These are phyloP conservation scores for Mortierella sp. DNA, from an alignment of 371 early-diverging fungal species.

Conservation along the genomic window DNA sequence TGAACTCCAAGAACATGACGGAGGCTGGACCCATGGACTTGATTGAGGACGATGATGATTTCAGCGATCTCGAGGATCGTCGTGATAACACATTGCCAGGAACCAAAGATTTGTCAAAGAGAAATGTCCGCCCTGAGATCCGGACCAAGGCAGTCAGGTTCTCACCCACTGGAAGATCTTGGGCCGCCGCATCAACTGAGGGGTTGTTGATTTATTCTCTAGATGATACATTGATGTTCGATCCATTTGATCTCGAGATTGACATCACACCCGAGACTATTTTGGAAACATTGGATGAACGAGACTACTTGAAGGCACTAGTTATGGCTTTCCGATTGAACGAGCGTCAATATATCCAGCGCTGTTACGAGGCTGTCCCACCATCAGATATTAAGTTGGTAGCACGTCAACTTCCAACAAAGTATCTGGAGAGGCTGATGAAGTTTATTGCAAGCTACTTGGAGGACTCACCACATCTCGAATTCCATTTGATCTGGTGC, in stretches of 20 bases:
- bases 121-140: constrained; percentile 82
- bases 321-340: constrained; percentile 94
- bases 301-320: constrained; percentile 88
- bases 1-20: constrained; percentile 93
- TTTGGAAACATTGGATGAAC: constrained; percentile 71
- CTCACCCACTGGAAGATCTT: constrained; percentile 93
- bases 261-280: constrained; percentile 95
- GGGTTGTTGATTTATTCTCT: constrained; percentile 95
- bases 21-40: constrained; percentile 92
- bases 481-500: constrained; percentile 91
- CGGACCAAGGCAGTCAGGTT: constrained; percentile 89
- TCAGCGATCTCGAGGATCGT: constrained; percentile 88
- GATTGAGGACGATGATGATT: constrained; percentile 84
- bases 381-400: constrained; percentile 81
- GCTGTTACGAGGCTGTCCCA: constrained; percentile 88
- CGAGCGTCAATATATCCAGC: constrained; percentile 79
- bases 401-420: constrained; percentile 81
- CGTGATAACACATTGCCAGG: constrained; percentile 89
- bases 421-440: constrained; percentile 87
- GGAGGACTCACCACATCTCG: constrained; percentile 84
- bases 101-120: constrained; percentile 84
- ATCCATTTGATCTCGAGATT: constrained; percentile 97
- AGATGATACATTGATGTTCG: constrained; percentile 92
- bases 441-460: constrained; percentile 84
- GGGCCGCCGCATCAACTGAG: constrained; percentile 97